Evolutionary conservation across 805 yeast genomes (phyloP).

Genomic region (Huiozyma sinensis): DNA sequence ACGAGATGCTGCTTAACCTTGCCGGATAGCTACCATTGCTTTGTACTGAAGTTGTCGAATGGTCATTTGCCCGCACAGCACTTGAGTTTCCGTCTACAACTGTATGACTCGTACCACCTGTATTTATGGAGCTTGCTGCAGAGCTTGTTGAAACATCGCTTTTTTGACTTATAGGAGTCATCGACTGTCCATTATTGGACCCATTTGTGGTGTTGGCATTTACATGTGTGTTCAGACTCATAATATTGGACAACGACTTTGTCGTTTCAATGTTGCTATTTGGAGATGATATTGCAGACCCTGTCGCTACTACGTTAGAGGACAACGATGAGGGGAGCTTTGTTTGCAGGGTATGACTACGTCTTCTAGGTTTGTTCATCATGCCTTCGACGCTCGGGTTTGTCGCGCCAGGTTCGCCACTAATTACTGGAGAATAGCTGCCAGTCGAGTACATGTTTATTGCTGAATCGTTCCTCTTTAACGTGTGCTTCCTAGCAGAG

Average conservation of each 20-base stretch:
- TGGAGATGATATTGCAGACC: slow-evolving; percentile 3
- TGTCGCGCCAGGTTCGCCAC: not conserved
- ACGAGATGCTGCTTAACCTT: no score
- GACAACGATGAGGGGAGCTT: slow-evolving; percentile 15
- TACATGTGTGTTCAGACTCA: not conserved
- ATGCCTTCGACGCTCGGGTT: slow-evolving; percentile 1
- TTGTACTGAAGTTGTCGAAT: not conserved
- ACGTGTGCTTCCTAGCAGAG: slow-evolving; percentile 2
- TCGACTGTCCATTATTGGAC: not conserved
- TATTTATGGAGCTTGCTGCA: not conserved
- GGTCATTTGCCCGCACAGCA: no score
- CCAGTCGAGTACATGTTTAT: slow-evolving; percentile 1
- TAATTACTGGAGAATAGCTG: not conserved
- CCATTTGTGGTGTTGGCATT: not conserved
- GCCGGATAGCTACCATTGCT: not conserved
- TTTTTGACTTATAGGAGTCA: slow-evolving; percentile 1
- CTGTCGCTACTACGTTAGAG: slow-evolving; percentile 3
- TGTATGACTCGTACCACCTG: not conserved
- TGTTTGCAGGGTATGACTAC: slow-evolving; percentile 20
- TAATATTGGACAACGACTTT: not conserved
- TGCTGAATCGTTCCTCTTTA: slow-evolving; percentile 4
- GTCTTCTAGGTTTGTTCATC: slow-evolving; percentile 13
- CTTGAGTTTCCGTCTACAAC: not conserved
- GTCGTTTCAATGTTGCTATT: not conserved
- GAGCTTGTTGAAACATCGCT: slow-evolving; percentile 1